phyloP scores from a whole-genome alignment of 148 eudicot species.

The Cornus kousa region DNA sequence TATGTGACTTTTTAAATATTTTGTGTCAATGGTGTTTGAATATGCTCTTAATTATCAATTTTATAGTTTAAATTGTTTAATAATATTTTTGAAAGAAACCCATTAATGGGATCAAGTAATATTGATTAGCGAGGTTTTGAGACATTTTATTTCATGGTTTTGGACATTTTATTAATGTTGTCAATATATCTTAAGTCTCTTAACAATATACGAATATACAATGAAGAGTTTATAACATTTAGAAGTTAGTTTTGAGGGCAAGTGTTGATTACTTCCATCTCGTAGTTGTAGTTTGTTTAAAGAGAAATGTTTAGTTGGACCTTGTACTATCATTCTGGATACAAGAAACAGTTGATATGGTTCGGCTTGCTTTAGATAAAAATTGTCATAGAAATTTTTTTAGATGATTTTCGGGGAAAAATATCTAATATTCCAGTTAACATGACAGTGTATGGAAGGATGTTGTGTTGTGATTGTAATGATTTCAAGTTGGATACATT shows the following conservation, averaged over 20 bases:
- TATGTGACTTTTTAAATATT: slow-evolving; percentile 21
- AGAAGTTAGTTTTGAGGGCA: not conserved
- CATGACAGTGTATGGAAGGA: not conserved
- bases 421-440: not conserved
- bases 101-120: not conserved
- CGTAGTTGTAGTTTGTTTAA: not conserved
- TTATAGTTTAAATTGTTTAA: no score
- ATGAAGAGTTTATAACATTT: not conserved
- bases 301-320: not conserved
- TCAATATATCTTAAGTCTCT: no score
- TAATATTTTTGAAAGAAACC: not conserved
- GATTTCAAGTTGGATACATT: not conserved
- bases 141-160: not conserved
- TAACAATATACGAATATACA: not conserved
- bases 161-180: no score
- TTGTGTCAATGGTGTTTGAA: not conserved
- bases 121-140: not conserved
- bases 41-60: not conserved
- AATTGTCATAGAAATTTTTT: not conserved
- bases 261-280: not conserved
- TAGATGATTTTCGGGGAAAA: not conserved
- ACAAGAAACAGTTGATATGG: not conserved
- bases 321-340: not conserved
- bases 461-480: no score
- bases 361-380: not conserved